Evolutionary conservation across 1,284 basidiomycete genomes (phyloP).

Genomic region (Cystobasidiaceae sp.): DNA sequence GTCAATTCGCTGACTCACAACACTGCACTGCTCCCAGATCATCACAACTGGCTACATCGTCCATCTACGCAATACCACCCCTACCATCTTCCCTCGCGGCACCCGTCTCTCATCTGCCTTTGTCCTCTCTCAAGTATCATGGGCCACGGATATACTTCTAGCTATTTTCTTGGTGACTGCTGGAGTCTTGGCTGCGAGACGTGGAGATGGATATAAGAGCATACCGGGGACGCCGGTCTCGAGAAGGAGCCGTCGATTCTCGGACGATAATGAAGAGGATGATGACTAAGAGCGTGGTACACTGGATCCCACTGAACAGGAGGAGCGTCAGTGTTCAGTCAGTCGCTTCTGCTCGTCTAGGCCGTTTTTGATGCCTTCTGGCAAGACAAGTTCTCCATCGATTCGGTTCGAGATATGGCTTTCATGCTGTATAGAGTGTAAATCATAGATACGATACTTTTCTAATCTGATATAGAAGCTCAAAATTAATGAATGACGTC

Average conservation of each 20-base stretch:
- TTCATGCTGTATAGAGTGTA: too few relatives aligned
- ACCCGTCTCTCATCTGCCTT: slow-evolving; percentile 7
- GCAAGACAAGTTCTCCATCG: too few relatives aligned
- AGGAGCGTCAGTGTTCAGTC: too few relatives aligned
- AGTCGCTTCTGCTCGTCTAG: too few relatives aligned
- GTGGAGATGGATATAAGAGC: slow-evolving; percentile 1
- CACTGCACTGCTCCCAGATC: slow-evolving; percentile 17
- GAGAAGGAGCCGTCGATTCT: not conserved
- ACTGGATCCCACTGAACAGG: too few relatives aligned
- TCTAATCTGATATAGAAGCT: too few relatives aligned
- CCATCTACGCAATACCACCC: not conserved
- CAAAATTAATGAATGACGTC: too few relatives aligned
- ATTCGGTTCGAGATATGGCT: too few relatives aligned
- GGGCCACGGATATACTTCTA: slow-evolving; percentile 9
- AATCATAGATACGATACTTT: too few relatives aligned
- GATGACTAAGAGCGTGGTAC: too few relatives aligned
- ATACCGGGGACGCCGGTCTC: not conserved
- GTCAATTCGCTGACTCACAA: too few relatives aligned
- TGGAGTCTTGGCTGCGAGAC: not conserved
- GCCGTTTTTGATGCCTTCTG: too few relatives aligned
- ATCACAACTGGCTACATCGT: slow-evolving; percentile 3
- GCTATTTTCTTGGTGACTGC: not conserved
- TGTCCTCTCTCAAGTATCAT: slow-evolving; percentile 18
- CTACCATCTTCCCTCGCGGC: slow-evolving; percentile 2
- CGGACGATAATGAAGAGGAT: not conserved